These are phyloP conservation scores for Selenicereus undatus DNA, from an alignment of 148 eudicot genomes.

Conservation along the genomic window DNA sequence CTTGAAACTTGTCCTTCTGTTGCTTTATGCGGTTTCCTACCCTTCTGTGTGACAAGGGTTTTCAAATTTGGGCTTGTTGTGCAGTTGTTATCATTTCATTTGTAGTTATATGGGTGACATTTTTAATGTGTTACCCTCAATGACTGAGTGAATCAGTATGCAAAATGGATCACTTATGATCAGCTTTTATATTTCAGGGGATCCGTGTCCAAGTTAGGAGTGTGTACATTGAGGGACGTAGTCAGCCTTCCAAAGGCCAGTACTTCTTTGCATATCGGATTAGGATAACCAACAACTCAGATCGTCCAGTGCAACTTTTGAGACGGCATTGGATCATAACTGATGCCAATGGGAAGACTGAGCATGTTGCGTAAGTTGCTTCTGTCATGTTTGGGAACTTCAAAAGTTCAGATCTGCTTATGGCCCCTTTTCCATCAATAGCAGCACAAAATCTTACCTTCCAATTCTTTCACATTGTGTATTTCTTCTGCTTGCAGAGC, in stretches of 20 bases:
- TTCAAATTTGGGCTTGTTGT: neutral
- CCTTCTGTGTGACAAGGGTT: neutral
- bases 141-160: neutral
- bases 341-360: constrained; percentile 76
- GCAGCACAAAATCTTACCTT: neutral
- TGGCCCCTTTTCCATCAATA: neutral
- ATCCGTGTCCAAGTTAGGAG: constrained; percentile 96
- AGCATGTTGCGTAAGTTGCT: constrained; percentile 68
- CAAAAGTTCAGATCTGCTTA: neutral
- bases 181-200: constrained; percentile 43
- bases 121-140: no score
- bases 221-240: constrained; percentile 81
- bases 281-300: constrained; percentile 88
- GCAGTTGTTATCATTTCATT: neutral
- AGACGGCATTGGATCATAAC: constrained; percentile 98
- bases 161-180: neutral
- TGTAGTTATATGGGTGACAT: no score
- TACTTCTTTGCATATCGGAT: constrained; percentile 92
- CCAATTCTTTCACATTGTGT: neutral
- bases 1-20: neutral
- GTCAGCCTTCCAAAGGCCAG: constrained; percentile 82
- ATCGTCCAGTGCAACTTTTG: constrained; percentile 89
- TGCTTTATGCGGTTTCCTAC: neutral
- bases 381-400: neutral
- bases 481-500: constrained; percentile 51